phyloP scores from a whole-genome alignment of 2,329 filamentous ascomycete species.

The Aspergillus vadensis region DNA sequence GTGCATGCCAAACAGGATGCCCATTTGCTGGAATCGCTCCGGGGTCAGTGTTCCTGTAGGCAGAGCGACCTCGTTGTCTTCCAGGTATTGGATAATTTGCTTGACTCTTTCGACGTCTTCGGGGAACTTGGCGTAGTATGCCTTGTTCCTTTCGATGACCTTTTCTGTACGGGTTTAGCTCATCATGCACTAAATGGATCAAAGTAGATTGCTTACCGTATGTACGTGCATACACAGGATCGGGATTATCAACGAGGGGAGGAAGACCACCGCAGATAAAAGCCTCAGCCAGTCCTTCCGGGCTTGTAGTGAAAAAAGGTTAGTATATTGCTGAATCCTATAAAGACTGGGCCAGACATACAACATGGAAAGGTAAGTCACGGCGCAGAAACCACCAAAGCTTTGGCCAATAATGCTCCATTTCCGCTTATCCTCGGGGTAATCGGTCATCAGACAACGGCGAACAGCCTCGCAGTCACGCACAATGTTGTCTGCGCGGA shows the following conservation, averaged over 20 bases:
- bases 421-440: constrained; percentile 68
- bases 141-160: constrained; percentile 70
- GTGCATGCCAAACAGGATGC: constrained; percentile 76
- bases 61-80: constrained; percentile 62
- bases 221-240: constrained; percentile 73
- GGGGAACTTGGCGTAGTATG: constrained; percentile 83
- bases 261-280: constrained; percentile 85
- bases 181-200: neutral
- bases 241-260: constrained; percentile 69
- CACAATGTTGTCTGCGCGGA: constrained; percentile 88
- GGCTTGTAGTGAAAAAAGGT: constrained; percentile 43
- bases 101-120: constrained; percentile 73
- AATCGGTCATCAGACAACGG: constrained; percentile 69
- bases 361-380: constrained; percentile 81
- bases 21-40: constrained; percentile 73
- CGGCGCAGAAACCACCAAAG: constrained; percentile 83
- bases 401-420: constrained; percentile 91
- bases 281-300: constrained; percentile 75
- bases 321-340: neutral
- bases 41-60: constrained; percentile 73
- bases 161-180: constrained; percentile 49
- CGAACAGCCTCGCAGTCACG: constrained; percentile 85
- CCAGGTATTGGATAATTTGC: constrained; percentile 66
- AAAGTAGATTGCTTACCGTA: constrained; percentile 50
- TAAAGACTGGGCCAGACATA: constrained; percentile 32